Base-by-base conservation (phyloP, 108 stramenopile species). In the Chaetoceros muelleri region DNA sequence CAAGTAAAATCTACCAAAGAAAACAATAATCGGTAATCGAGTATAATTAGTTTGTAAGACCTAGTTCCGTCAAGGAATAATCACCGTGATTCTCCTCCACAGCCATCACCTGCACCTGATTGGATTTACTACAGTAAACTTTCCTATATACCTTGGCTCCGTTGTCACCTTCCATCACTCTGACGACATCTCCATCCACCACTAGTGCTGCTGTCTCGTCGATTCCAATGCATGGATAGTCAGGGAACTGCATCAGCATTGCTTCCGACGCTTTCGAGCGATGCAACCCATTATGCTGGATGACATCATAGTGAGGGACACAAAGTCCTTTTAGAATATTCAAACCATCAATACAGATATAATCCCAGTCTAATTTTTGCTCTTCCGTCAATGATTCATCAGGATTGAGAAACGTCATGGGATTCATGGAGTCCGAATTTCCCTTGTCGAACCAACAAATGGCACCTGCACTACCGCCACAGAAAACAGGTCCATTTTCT, bases 401-500 rank as follows among this genome's bases (percentile, higher is more conserved):
- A 48, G 57, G 63, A 8, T 48, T 25, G 1, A 58, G 34, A 47
- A 70, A 68, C 8, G 66, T 70, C 7, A 62, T 57, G 13, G 66
- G 73, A 58, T 81, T 65, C 64, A 66, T 70, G 27, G 69, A 73
- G 59, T 94, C 87, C 21, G 62, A 65, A 51, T 90, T 85, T 13
- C 87, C 85, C 1, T 63, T 69, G 67, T 85, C 82, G 61, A 90
- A 94, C 92, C 92, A 94, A 56, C 84, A 87, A 30, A 87, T 87
- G 8, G 85, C 85, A 27, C 92, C 92, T 19, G 87, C 87, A 52
- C 68, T 71, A 2, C 92, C 92, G 44, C 92, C 92, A 18, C 72
- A 54, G 47, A 88, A 46, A 19, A 88, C 79, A n/a, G 53, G 55
- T 8, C 75, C 74, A 40, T 59, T 30, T 19, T 67, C 44, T 24